phyloP scores from a whole-genome alignment of 805 yeast species.

The Hanseniaspora pseudoguilliermondii region DNA sequence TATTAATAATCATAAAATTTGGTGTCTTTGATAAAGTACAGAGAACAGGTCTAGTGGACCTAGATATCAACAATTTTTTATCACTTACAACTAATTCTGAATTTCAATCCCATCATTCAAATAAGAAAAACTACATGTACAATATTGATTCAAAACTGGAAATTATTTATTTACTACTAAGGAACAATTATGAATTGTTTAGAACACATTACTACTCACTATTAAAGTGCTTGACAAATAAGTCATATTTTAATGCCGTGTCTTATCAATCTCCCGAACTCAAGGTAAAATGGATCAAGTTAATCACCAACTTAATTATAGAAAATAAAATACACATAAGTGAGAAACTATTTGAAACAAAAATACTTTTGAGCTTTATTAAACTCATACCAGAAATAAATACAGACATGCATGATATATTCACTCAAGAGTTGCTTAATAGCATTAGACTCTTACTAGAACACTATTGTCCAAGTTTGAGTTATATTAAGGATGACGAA shows the following conservation, averaged over 20 bases:
- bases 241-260: no score
- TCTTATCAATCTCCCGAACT: neutral
- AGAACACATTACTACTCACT: neutral
- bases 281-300: slow-evolving; percentile 1
- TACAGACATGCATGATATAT: neutral
- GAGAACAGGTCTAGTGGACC: neutral
- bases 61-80: neutral
- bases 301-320: slow-evolving; percentile 3
- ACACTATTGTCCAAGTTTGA: neutral
- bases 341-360: neutral
- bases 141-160: slow-evolving; percentile 6
- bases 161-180: slow-evolving; percentile 5
- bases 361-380: neutral
- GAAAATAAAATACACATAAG: slow-evolving; percentile 4
- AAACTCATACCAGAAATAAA: slow-evolving; percentile 9
- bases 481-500: neutral
- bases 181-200: neutral
- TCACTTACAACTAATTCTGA: neutral
- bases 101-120: neutral
- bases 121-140: neutral
- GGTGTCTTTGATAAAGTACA: neutral
- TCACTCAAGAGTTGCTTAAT: neutral
- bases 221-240: neutral
- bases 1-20: slow-evolving; percentile 37
- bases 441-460: slow-evolving; percentile 5